Evolutionary conservation across 306 rosid genomes (phyloP), one percentile per base, ranked within the genome.

Genomic region (Cyclanthera cordifolia): DNA sequence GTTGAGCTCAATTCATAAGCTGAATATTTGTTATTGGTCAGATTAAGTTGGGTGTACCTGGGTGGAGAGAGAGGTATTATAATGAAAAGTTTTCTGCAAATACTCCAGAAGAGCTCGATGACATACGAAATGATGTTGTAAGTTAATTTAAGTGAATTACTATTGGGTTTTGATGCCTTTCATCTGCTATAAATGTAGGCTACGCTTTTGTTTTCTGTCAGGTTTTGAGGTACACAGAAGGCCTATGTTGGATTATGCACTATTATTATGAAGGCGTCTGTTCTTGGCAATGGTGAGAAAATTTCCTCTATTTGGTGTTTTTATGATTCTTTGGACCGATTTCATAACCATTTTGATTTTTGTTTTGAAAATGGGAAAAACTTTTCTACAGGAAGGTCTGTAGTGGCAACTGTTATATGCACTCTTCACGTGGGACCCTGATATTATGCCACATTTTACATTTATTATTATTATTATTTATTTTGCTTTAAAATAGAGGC

Each of bases 191-290:
- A 23, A 52, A 28, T 76, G 73, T 66, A 52, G 54, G 54, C 76
- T 47, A 48, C 32, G 76, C 30, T 72, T 43, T 82, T 69, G 41
- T 52, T 57, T 53, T 56, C n/a, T 72, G 77, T 20, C 76, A 94
- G 99, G 99, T 94, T 73, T 74, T 86, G 95, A 85, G 79, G 68
- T 94, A 94, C 84, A 86, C 95, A 8, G 99, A 94, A 82, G 99
- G 99, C 50, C 85, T 94, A 10, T 86, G 96, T 63, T 94, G 99
- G 97, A 95, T 94, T 61, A 90, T 94, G 99, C 96, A 81, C 79
- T 94, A 94, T 78, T 94, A 94, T 75, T 90, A 90, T 23, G 99
- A 90, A 86, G 99, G 99, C 27, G 99, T 94, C 76, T 88, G 97
- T 80, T 90, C 99, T 52, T 94, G 99, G 99, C 85, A 88, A 65